These are phyloP conservation scores for Sphenostylis stenocarpa DNA, from an alignment of 306 rosid species.

Conservation along the genomic window DNA sequence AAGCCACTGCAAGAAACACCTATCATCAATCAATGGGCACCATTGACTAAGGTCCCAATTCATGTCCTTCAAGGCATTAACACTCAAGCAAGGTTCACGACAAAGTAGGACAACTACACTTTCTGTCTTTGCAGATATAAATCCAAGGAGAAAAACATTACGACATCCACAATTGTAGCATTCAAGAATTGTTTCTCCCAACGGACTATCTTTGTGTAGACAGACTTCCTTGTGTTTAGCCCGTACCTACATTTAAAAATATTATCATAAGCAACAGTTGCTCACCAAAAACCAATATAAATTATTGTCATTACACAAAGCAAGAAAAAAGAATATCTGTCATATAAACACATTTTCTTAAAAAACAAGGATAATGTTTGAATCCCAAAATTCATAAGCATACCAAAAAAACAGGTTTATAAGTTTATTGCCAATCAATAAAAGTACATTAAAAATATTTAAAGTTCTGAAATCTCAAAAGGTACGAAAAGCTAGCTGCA, in stretches of 20 bases:
- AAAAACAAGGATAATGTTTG: neutral
- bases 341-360: neutral
- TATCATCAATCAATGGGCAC: constrained; percentile 98
- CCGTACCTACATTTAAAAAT: constrained; percentile 69
- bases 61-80: constrained; percentile 99
- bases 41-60: constrained; percentile 99
- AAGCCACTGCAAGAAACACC: constrained; percentile 99
- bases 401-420: neutral
- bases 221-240: constrained; percentile 99
- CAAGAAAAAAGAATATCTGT: neutral
- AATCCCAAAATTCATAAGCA: neutral
- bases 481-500: neutral
- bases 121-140: constrained; percentile 99
- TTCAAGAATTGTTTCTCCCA: constrained; percentile 99
- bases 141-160: constrained; percentile 96
- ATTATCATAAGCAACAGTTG: constrained; percentile 27
- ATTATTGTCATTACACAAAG: neutral
- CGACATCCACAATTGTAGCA: constrained; percentile 99
- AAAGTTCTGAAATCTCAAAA: neutral
- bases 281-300: constrained; percentile 6
- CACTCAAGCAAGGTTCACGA: constrained; percentile 98
- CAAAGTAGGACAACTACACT: constrained; percentile 99
- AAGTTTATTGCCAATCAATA: neutral
- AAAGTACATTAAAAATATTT: neutral
- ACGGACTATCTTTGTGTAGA: constrained; percentile 96